Evolutionary conservation across 345 rosid species (phyloP).

Genomic region (Eucalyptus paniculata): DNA sequence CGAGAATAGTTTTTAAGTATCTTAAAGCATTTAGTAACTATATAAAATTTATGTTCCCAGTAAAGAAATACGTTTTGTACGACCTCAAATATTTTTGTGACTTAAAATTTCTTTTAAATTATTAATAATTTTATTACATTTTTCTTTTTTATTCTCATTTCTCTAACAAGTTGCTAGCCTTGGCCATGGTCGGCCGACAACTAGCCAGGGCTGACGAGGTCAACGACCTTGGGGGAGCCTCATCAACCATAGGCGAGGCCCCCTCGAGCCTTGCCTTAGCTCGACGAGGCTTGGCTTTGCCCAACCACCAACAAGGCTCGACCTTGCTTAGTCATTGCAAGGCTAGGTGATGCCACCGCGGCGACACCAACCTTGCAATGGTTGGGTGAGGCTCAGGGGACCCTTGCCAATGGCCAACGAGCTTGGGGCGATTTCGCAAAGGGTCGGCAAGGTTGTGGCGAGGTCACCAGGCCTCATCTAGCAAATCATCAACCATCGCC

Average conservation of each 20-base stretch:
- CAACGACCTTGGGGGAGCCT: accelerated
- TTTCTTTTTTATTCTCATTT: too few relatives aligned
- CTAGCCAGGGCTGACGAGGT: accelerated
- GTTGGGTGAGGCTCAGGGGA: accelerated
- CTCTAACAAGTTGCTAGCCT: accelerated
- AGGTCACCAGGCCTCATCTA: accelerated
- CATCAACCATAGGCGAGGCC: accelerated
- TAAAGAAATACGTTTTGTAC: accelerated
- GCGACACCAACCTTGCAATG: accelerated
- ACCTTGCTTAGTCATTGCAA: accelerated
- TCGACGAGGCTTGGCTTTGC: accelerated
- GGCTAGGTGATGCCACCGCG: accelerated
- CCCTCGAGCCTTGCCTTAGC: too few relatives aligned
- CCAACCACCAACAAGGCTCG: accelerated
- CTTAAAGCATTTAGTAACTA: too few relatives aligned
- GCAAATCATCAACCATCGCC: accelerated
- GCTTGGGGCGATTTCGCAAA: too few relatives aligned
- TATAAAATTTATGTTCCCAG: accelerated
- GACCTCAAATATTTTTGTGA: too few relatives aligned
- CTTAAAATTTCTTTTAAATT: too few relatives aligned
- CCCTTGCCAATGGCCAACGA: accelerated
- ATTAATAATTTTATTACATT: too few relatives aligned
- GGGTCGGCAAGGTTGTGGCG: too few relatives aligned
- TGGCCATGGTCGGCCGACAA: accelerated
- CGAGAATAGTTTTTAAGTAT: accelerated